Base-by-base conservation (phyloP, 495 filamentous ascomycete genomes). In the Acidomyces sp. region DNA sequence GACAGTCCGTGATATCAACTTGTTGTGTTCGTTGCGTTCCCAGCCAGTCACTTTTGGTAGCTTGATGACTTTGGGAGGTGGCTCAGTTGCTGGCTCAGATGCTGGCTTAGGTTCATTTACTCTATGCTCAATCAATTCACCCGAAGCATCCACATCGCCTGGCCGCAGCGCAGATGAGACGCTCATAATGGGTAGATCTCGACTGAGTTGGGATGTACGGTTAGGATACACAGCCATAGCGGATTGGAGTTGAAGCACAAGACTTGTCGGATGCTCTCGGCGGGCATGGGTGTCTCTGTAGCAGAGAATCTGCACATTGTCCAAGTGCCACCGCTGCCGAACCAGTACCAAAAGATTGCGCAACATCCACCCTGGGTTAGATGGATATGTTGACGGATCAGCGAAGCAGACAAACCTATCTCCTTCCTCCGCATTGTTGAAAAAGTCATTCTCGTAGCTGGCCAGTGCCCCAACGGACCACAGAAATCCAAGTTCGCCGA, bases 11-110 rank as follows among this genome's bases (percentile, higher is more conserved):
- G 78, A 73, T n/a, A 68, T 68, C 30, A 94, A 56, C 52, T 90
- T 93, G 16, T 79, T 78, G 19, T 66, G 64, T 9, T 66, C 69
- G 45, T 85, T 85, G 23, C 87, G 78, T 59, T 97, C 90, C 90
- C 90, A 97, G 24, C 90, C 90, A 4, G 85, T 93, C 11, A 87
- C 75, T 55, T 85, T 93, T 12, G 90, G 90, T 68, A 92, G 69
- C 27, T 67, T 58, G 4, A 51, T 51, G 7, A 40, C 49, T 47
- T 46, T 59, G 45, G 44, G 45, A 39, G 23, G 40, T 11, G 21
- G 30, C 16, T 45, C 42, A 16, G 15, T 34, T 20, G 33, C 11
- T 15, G 34, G 33, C 34, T 41, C 21, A 20, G 41, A 16, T 20
- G 42, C 26, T 66, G 56, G 7, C 53, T 55, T 35, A 1, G 37